phyloP scores from a whole-genome alignment of 352 stramenopile species.

The Globisporangium echinulatum region DNA sequence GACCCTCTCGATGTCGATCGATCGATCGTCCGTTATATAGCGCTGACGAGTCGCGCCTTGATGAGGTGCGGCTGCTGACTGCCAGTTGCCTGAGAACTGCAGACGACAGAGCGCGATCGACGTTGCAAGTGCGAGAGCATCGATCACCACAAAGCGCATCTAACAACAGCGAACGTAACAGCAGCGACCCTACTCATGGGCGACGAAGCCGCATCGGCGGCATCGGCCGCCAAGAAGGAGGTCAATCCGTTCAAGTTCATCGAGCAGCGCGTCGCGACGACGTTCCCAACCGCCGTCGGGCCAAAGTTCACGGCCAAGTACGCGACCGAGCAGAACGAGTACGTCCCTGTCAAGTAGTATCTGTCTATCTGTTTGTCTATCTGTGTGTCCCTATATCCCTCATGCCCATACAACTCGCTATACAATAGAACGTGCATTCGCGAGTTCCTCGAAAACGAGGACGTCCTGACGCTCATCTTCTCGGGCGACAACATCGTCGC shows the following conservation, averaged over 20 bases:
- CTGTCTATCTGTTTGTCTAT: not conserved
- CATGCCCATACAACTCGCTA: not conserved
- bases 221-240: conserved; percentile 45
- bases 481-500: conserved; percentile 84
- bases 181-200: conserved; percentile 23
- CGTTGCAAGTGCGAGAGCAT: too few species aligned
- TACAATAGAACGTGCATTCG: conserved; percentile 61
- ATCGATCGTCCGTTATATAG: too few species aligned
- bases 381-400: not conserved
- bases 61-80: too few species aligned
- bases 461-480: conserved; percentile 86
- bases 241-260: conserved; percentile 77
- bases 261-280: conserved; percentile 69
- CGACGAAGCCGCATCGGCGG: conserved; percentile 33
- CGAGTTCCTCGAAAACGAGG: conserved; percentile 85
- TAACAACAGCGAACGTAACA: not conserved
- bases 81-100: too few species aligned
- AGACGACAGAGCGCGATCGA: too few species aligned
- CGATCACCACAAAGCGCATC: too few species aligned
- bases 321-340: conserved; percentile 77
- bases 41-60: too few species aligned
- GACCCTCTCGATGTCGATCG: too few species aligned
- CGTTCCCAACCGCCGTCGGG: conserved; percentile 48
- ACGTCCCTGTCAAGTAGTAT: conserved; percentile 12
- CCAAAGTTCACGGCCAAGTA: conserved; percentile 82